Evolutionary conservation across 345 rosid species (phyloP), one percentile per base, ranked within the genome.

Genomic region (Euphorbia tirucalli): DNA sequence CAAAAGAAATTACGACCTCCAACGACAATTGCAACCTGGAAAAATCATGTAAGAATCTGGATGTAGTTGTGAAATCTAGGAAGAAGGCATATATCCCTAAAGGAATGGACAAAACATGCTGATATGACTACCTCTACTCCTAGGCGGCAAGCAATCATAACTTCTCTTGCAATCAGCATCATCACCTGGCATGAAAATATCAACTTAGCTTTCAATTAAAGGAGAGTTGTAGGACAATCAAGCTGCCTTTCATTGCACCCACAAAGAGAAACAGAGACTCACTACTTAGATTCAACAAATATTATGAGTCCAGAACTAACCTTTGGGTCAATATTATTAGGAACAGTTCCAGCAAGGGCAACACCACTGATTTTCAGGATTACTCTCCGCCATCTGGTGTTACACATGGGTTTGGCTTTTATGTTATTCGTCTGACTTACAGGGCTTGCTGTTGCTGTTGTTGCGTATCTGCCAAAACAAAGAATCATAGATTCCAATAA

Each of bases 371-470:
- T 61, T 61, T 61, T 61, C 43, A 61, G 22, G 13, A 61, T 27
- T 61, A 61, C 66, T 37, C 66, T 61, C 46, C 66, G 48, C 66
- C 66, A 61, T 61, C 48, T 61, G 48, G 66, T 35, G 15, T 61
- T 61, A 61, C 14, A 16, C 24, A 61, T 61, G 27, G 66, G 35
- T 61, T 61, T 61, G 66, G 66, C 39, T 39, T 35, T 61, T 43
- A 61, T n/a, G 57, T 52, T 84, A 76, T 28, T 82, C 48, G 83
- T 60, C 69, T 84, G 89, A 71, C 74, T 81, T 58, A 64, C 84
- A 77, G 90, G 83, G 74, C 71, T 84, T 63, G 85, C 78, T 54
- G 84, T 60, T 49, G 83, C 69, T 59, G 79, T 60, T 49, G 83
- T 19, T 14, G 79, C 74, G 77, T 79, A 82, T 79, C 97, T 91